Evolutionary conservation across 495 filamentous ascomycete species (phyloP), one percentile per base, ranked within the genome.

Genomic region (Penicillium soppii): DNA sequence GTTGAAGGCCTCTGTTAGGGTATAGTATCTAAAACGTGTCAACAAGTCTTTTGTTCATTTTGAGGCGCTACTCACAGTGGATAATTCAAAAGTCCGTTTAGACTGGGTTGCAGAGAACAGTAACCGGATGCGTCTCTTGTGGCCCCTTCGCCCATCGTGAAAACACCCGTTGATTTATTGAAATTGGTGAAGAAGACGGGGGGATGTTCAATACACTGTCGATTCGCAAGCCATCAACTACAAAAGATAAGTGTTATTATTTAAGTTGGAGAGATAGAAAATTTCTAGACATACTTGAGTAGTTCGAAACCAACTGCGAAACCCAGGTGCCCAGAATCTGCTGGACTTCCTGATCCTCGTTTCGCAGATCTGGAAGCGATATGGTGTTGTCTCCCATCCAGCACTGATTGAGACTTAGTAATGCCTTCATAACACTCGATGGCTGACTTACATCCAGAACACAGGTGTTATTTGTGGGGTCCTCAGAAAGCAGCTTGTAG

Each of bases 151-250:
- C 87, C 85, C 9, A 82, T 69, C 12, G 76, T 67, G 71, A 82
- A 87, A 26, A 89, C 79, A 17, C 80, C 83, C 1, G 84, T 80
- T 26, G 84, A 78, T 8, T 58, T 48, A n/a, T 65, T 62, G 64
- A 89, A 89, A 20, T 58, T 68, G 2, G 80, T 57, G 71, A 78
- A 88, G 65, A 88, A 90, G 35, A 68, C 73, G 43, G 76, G 77
- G 51, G 82, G 71, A 87, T 81, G 52, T 90, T 81, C 60, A 82
- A 83, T 7, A 78, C 82, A n/a, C 81, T 85, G 61, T 90, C 88
- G 25, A 90, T 74, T 30, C 88, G 80, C 38, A 91, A 70, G 6
- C 84, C 88, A 59, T 91, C 88, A 56, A 91, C 69, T 66, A 38
- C 15, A 32, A 44, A 46, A 5, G 7, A 44, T 41, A 10, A 33